Conservation (phyloP, 148 eudicot species). For the Tetragonia tetragonoides region DNA sequence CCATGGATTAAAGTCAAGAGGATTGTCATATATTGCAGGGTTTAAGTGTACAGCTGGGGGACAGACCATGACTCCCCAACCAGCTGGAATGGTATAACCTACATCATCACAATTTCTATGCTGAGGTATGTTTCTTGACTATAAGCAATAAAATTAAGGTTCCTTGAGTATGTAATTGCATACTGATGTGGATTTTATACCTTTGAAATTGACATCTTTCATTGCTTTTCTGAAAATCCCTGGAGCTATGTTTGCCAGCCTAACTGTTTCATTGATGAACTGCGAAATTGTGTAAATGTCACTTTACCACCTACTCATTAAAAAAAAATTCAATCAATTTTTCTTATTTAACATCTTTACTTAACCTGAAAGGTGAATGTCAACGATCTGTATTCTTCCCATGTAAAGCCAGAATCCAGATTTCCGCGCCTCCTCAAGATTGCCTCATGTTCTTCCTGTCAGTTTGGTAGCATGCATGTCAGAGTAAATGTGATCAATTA, state of each 20-base stretch:
- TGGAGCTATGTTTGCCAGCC: conserved; percentile 88
- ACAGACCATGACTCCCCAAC: no score
- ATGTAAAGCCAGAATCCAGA: no score
- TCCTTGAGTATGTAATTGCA: not conserved
- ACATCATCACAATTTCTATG: not conserved
- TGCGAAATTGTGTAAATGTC: conserved; percentile 16
- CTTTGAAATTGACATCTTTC: conserved; percentile 58
- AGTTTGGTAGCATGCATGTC: conserved; percentile 3
- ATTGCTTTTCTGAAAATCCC: conserved; percentile 82
- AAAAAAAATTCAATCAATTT: not conserved
- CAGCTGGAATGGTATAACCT: no score
- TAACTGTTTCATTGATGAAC: conserved; percentile 32
- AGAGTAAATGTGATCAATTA: not conserved
- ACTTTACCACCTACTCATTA: not conserved
- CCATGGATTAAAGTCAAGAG: not conserved
- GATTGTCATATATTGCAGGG: no score
- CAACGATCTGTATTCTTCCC: conserved; percentile 52
- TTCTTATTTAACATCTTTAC: not conserved
- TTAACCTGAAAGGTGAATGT: conserved; percentile 79
- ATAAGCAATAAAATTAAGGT: not conserved
- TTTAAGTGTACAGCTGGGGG: no score
- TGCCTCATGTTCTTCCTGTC: no score
- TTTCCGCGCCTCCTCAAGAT: no score
- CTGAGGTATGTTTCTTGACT: conserved; percentile 20
- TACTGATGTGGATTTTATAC: conserved; percentile 31